Evolutionary conservation across 2,329 filamentous ascomycete species (phyloP), one percentile per base, ranked within the genome.

Genomic region (Aspergillus pseudotamarii): DNA sequence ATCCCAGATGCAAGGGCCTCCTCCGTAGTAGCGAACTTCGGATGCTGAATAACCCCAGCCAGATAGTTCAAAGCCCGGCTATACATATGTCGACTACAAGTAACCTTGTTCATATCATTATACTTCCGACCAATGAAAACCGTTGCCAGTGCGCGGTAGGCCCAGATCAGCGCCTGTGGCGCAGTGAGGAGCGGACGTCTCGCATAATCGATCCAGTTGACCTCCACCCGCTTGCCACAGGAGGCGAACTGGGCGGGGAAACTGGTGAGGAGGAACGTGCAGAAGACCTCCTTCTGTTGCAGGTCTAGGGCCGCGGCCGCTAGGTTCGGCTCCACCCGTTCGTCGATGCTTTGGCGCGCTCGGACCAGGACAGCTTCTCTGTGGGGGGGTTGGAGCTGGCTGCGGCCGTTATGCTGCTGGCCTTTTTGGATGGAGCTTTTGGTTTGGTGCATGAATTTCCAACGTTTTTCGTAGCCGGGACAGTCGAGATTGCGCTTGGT

Each of bases 241-340:
- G 64, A 64, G 10, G 63, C 63, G 45, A 64, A 66, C 28, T 64
- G 64, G 21, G 62, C 64, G 3, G 64, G 64, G 43, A 66, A 66
- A 36, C 38, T 63, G 11, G 53, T 53, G 1, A 61, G 38, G 10
- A 66, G 57, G 51, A 66, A 66, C 10, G 26, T 54, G 46, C 62
- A 56, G 50, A 66, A 64, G 14, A 61, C 36, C 26, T 66, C 64
- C 34, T 59, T 62, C 38, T 64, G 62, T 32, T 66, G 64, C 6
- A 64, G 26, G 34, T 62, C 60, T n/a, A 64, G 23, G 14, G 64
- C 62, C 5, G 19, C 45, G 21, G 55, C 58, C 6, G 34, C 59
- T 8, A 66, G 54, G 30, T 51, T 66, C 19, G 64, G 62, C 23
- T 55, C 62, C 16, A 64, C 55, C n/a, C 57, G 58, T 53, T 61